These are phyloP conservation scores for Russula earlei DNA, from an alignment of 768 basidiomycete species.

Conservation along the genomic window DNA sequence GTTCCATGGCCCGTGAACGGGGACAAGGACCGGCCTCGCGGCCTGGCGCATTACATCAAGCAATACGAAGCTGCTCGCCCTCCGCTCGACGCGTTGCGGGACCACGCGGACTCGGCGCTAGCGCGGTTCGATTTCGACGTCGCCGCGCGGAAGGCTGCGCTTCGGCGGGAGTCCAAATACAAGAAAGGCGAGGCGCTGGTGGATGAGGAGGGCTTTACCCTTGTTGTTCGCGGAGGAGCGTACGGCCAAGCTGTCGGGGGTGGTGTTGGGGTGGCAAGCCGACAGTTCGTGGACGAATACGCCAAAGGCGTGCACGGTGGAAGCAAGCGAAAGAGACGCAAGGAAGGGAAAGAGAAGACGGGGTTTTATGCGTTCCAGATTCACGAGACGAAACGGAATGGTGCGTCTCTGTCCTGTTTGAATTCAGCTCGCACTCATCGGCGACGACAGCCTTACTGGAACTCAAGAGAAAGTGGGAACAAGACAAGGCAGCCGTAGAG, in stretches of 20 bases:
- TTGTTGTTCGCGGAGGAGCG: slow-evolving; percentile 86
- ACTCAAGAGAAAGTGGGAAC: slow-evolving; percentile 73
- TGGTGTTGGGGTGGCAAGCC: slow-evolving; percentile 56
- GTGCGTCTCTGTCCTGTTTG: slow-evolving; percentile 31
- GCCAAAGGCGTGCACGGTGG: slow-evolving; percentile 21
- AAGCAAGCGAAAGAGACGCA: slow-evolving; percentile 45
- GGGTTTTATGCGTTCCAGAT: slow-evolving; percentile 88
- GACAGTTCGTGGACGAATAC: slow-evolving; percentile 37
- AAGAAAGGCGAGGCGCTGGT: slow-evolving; percentile 81
- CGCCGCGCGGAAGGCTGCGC: slow-evolving; percentile 37
- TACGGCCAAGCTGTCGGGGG: slow-evolving; percentile 86
- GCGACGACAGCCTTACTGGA: slow-evolving; percentile 39
- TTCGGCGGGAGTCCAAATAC: slow-evolving; percentile 48
- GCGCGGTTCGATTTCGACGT: slow-evolving; percentile 66
- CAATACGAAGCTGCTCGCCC: slow-evolving; percentile 64
- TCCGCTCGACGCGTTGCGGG: slow-evolving; percentile 58
- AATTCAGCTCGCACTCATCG: slow-evolving; percentile 4
- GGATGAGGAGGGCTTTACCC: slow-evolving; percentile 91
- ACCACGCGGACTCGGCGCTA: slow-evolving; percentile 75
- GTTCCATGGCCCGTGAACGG: slow-evolving; percentile 48
- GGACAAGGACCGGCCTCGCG: slow-evolving; percentile 48
- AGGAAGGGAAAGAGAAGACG: slow-evolving; percentile 51
- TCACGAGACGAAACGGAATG: slow-evolving; percentile 79
- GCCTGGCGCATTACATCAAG: slow-evolving; percentile 61
- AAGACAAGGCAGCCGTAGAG: slow-evolving; percentile 79